Evolutionary conservation across 1,139 yeast species (phyloP).

Genomic region (Saccharomyces hybrid): DNA sequence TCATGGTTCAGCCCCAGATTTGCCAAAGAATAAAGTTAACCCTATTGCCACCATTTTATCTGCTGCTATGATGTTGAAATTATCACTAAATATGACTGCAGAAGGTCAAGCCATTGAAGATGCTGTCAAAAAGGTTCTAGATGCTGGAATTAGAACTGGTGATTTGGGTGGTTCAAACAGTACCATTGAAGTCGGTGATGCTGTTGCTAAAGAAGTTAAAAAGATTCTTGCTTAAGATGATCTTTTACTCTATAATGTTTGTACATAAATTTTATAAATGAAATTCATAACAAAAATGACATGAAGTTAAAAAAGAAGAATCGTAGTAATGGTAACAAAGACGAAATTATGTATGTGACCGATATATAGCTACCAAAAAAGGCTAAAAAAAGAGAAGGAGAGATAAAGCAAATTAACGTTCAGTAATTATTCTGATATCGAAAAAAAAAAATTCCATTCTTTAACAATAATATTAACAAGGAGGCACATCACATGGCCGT

Average conservation of each 20-base stretch:
- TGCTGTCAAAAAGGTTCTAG: constrained; percentile 80
- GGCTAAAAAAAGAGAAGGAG: background rate
- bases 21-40: constrained; percentile 78
- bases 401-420: background rate
- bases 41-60: constrained; percentile 93
- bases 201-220: constrained; percentile 66
- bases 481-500: background rate
- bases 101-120: constrained; percentile 86
- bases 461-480: background rate
- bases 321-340: background rate
- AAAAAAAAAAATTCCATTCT: background rate
- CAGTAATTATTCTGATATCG: background rate
- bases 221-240: constrained; percentile 34
- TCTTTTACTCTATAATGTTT: background rate
- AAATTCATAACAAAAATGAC: constrained; percentile 1
- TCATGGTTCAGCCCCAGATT: constrained; percentile 97
- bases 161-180: constrained; percentile 77
- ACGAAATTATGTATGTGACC: background rate
- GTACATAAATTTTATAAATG: background rate
- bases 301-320: background rate
- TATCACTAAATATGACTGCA: constrained; percentile 69
- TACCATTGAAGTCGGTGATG: constrained; percentile 90
- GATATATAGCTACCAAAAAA: background rate
- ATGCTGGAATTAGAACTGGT: constrained; percentile 78
- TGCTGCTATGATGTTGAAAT: constrained; percentile 93